Base-by-base conservation (phyloP, 164 flowering plant species). In the Piper betle region DNA sequence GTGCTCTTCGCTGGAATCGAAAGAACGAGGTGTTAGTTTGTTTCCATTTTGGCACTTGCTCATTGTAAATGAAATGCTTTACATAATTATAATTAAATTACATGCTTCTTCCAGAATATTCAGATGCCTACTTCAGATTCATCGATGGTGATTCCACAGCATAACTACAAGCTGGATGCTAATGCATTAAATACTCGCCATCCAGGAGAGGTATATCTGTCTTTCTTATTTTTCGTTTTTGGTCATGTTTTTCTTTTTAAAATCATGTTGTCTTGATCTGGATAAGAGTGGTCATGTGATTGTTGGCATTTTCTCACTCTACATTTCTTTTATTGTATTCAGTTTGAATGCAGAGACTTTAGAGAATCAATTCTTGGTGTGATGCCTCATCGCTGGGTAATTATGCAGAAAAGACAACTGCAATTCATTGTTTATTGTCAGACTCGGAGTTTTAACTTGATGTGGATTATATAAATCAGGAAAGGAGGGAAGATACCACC, bases 301-400 rank as follows among this genome's bases (percentile, higher is more conserved):
- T 25, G 33, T 25, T 25, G 2, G 33, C 33, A 25, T 25, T 25
- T 25, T 25, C 33, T 25, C 33, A 25, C 15, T 2, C 50, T 46
- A 46, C 3, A 10, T 5, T 46, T 46, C 3, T 46, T 11, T 46
- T 9, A 46, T 64, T 20, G 33, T 9, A 60, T 77, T 62, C 73
- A 94, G 99, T 84, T 82, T 75, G 99, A 91, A 70, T 94, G 99
- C 77, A 82, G 97, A 81, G 95, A 91, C 65, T 88, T 86, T 62
- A 84, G 99, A 73, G 99, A 93, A 78, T 94, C 99, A 53, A 75
- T 94, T 58, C 96, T 93, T 71, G 96, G 93, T 67, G 87, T 86
- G 33, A 78, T 94, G 97, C 99, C 99, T 16, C 99, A 94, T 81
- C 87, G 78, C 63, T 93, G 97, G 97, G 99, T 93, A 81, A 70